phyloP scores from a whole-genome alignment of 2,329 filamentous ascomycete genomes.

The Neoascochyta sp. region DNA sequence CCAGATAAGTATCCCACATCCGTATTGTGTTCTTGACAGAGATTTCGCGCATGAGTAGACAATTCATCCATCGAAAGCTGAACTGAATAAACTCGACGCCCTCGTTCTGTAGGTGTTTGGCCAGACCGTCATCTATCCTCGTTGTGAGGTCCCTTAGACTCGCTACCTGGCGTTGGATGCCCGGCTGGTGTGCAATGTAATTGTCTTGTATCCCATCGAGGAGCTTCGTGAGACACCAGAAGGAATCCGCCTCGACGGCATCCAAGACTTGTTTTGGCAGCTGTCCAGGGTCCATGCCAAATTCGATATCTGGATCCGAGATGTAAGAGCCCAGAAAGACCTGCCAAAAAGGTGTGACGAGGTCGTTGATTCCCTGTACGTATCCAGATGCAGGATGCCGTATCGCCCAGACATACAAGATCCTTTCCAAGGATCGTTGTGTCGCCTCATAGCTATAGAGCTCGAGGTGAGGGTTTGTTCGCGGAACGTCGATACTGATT shows the following conservation, averaged over 20 bases:
- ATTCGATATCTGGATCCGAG: slow-evolving; percentile 86
- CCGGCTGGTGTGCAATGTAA: slow-evolving; percentile 95
- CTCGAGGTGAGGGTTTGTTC: slow-evolving; percentile 93
- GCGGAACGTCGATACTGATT: slow-evolving; percentile 95
- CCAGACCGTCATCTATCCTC: slow-evolving; percentile 77
- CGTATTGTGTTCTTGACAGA: slow-evolving; percentile 94
- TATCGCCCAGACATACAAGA: slow-evolving; percentile 96
- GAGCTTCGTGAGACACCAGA: slow-evolving; percentile 97
- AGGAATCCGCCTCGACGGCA: slow-evolving; percentile 94
- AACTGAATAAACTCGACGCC: slow-evolving; percentile 99
- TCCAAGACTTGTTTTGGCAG: slow-evolving; percentile 86
- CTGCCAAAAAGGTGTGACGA: slow-evolving; percentile 97
- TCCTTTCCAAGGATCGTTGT: slow-evolving; percentile 87
- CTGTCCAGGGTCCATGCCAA: slow-evolving; percentile 94
- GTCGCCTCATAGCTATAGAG: slow-evolving; percentile 95
- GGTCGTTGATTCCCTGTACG: slow-evolving; percentile 96
- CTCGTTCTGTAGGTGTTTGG: slow-evolving; percentile 84
- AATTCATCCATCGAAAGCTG: slow-evolving; percentile 99
- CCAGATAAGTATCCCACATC: slow-evolving; percentile 99
- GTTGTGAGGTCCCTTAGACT: slow-evolving; percentile 86
- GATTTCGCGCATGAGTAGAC: slow-evolving; percentile 94
- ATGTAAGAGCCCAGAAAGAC: slow-evolving; percentile 95
- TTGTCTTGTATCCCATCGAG: slow-evolving; percentile 99
- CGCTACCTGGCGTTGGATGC: slow-evolving; percentile 89
- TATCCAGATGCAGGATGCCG: slow-evolving; percentile 96